Evolutionary conservation across 805 yeast genomes (phyloP).

Genomic region (Alloascoidea hylecoeti): DNA sequence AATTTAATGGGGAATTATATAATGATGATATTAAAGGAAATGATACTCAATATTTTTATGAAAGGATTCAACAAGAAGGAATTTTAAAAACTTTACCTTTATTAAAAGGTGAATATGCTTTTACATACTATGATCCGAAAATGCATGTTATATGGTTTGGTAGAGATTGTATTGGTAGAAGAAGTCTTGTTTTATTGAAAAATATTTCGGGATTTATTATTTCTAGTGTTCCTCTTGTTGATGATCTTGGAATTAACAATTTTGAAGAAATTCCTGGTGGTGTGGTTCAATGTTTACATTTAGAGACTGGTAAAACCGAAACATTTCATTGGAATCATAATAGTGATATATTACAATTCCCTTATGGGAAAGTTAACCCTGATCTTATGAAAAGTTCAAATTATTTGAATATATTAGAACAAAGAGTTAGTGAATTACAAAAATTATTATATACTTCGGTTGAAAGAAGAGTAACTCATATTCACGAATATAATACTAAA

Average conservation of each 20-base stretch:
- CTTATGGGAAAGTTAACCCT: constrained; percentile 2
- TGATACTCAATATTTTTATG: constrained; percentile 47
- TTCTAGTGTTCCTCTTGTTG: constrained; percentile 28
- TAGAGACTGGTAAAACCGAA: constrained; percentile 10
- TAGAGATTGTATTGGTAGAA: constrained; percentile 69
- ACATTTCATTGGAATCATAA: constrained; percentile 7
- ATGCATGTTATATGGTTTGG: constrained; percentile 49
- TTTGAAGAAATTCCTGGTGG: constrained; percentile 47
- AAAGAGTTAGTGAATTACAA: no score
- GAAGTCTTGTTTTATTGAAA: constrained; percentile 39
- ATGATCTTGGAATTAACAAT: constrained; percentile 12
- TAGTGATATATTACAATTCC: constrained; percentile 4
- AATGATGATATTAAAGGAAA: constrained; percentile 39
- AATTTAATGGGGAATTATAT: constrained; percentile 89
- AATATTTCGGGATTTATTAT: constrained; percentile 24
- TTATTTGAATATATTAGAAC: constrained; percentile 3
- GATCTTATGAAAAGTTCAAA: constrained; percentile 6
- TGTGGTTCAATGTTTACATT: constrained; percentile 28
- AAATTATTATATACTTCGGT: neutral
- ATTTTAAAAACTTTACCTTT: constrained; percentile 25
- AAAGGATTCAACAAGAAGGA: constrained; percentile 20
- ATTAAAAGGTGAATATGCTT: constrained; percentile 78
- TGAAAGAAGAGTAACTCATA: neutral
- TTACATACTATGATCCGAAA: constrained; percentile 25
- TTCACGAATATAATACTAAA: neutral